Conservation (phyloP, 1,284 basidiomycete genomes). For the Heterobasidion occidentale region DNA sequence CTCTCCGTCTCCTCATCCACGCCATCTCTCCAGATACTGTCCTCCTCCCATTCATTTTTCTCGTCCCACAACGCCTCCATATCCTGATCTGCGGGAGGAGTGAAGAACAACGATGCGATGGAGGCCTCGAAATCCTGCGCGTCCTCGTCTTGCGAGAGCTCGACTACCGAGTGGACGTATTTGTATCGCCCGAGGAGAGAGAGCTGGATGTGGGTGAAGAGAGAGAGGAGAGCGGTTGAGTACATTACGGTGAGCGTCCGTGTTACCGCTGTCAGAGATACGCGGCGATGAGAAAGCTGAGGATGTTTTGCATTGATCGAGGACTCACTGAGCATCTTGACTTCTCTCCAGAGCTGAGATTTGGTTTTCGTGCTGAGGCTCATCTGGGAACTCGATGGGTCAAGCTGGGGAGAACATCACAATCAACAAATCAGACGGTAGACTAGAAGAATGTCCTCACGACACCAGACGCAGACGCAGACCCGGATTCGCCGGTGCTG, state of each 20-base stretch:
- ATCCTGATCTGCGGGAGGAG: conserved; percentile 3
- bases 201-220: conserved; percentile 80
- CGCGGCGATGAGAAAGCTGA: background rate
- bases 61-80: conserved; percentile 14
- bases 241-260: conserved; percentile 83
- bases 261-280: conserved; percentile 58
- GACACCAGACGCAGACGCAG: background rate
- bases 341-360: conserved; percentile 75
- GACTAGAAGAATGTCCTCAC: conserved; percentile 2
- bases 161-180: conserved; percentile 68
- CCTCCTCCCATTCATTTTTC: conserved; percentile 21
- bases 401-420: conserved; percentile 2
- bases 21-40: conserved; percentile 22
- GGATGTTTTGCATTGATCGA: background rate
- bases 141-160: conserved; percentile 55
- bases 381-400: conserved; percentile 7
- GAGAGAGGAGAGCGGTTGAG: conserved; percentile 69
- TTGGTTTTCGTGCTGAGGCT: conserved; percentile 34
- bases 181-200: conserved; percentile 77
- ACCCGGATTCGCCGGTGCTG: conserved; percentile 1
- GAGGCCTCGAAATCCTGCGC: conserved; percentile 33
- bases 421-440: background rate
- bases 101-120: conserved; percentile 24
- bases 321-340: conserved; percentile 69
- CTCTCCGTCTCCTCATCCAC: conserved; percentile 59